Base-by-base conservation (phyloP, 768 basidiomycete species). In the Rubroboletus satanas region DNA sequence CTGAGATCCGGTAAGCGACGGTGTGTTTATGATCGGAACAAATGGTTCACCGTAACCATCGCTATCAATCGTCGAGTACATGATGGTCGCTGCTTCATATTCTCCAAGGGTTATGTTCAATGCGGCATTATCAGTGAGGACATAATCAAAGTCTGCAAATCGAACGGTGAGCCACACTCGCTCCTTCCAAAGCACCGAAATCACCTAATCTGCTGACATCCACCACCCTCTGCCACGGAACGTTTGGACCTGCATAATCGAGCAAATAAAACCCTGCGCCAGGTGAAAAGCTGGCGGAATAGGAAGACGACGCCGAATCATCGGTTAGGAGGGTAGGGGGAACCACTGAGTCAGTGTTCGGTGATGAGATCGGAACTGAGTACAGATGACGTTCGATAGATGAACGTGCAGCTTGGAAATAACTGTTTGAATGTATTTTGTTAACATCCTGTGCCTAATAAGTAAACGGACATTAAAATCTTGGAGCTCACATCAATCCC, bases 151-250 rank as follows among this genome's bases (percentile, higher is more conserved):
- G 8, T 74, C 88, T 89, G 51, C 45, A 41, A 52, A 57, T 26
- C 18, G 4, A 51, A 48, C 31, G 12, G 35, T 62, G 49, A 55
- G 14, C 18, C 37, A 33, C 15, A 21, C 23, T 31, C 28, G 6
- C 21, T 51, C 15, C 28, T 15, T 33, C 10, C 29, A 35, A 55
- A 38, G 51, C 12, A 47, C 55, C 33, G 37, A 37, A 68, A 76
- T 60, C 48, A 82, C 81, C 70, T 38, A 73, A 57, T 36, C 79
- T 76, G 36, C 71, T 79, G 8, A 79, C 75, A 57, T 85, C 76
- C 26, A 91, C 64, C 17, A 98, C 77, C 64, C 80, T 86, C 72
- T 97, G 93, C 87, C 88, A 93, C 0, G 97, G 97, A 12, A 90
- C 79, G 23, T 78, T 78, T 4, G 94, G 95, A 1, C 95, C 96